These are phyloP conservation scores for Fraxinus albicans DNA, from an alignment of 305 asterid species.

Conservation along the genomic window DNA sequence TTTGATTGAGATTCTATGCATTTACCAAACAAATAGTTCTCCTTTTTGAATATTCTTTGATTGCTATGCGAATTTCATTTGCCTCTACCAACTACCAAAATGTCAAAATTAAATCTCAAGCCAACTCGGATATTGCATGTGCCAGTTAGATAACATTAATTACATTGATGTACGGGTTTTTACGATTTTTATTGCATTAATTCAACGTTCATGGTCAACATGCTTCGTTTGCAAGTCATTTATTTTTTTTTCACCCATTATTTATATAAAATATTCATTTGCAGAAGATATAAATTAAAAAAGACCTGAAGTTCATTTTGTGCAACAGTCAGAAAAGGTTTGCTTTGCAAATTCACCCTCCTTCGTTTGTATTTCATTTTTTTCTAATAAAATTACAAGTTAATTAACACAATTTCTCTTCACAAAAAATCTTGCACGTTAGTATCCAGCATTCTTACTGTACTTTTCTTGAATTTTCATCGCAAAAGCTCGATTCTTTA, in stretches of 20 bases:
- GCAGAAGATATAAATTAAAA: not conserved
- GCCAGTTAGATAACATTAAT: conserved; percentile 21
- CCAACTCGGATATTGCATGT: conserved; percentile 1
- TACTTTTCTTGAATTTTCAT: conserved; percentile 9
- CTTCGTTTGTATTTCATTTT: not conserved
- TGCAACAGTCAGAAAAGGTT: not conserved
- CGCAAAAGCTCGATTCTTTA: not conserved
- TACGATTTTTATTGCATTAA: not conserved
- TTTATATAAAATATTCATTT: not conserved
- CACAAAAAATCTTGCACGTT: conserved; percentile 8
- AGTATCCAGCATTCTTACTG: not conserved
- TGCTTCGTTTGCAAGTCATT: not conserved
- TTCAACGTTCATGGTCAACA: not conserved
- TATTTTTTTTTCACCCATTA: not conserved
- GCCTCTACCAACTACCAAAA: not conserved
- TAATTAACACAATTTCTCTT: not conserved
- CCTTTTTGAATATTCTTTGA: not conserved
- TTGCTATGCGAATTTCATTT: conserved; percentile 8
- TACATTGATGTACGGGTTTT: not conserved
- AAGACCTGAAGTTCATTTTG: not conserved
- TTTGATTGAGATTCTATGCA: too few species aligned
- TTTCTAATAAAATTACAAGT: too few species aligned
- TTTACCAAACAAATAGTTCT: too few species aligned
- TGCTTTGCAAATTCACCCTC: not conserved
- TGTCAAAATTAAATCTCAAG: conserved; percentile 11